phyloP scores from a whole-genome alignment of 768 basidiomycete species.

The Cystobasidium ongulense region DNA sequence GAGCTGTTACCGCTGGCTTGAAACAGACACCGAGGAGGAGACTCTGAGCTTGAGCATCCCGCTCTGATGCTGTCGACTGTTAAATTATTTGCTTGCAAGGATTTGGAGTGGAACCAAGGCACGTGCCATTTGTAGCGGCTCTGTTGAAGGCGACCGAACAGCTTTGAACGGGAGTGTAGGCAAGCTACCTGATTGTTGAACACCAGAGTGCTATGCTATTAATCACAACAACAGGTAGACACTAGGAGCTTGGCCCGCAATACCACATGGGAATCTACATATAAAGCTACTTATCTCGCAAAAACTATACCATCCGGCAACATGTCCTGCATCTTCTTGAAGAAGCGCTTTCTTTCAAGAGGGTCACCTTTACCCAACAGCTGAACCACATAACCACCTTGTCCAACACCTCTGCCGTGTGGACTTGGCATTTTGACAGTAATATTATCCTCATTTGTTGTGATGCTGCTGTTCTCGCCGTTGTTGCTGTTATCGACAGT shows the following conservation, averaged over 20 bases:
- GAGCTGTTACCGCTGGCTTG: background rate
- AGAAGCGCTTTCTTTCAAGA: conserved; percentile 21
- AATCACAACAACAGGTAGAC: too few relatives aligned
- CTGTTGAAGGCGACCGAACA: too few relatives aligned
- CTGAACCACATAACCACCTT: conserved; percentile 22
- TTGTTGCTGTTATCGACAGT: background rate
- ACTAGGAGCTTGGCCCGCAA: too few relatives aligned
- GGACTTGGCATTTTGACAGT: background rate
- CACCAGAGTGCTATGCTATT: background rate
- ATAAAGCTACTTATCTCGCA: background rate
- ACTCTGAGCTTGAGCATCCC: background rate
- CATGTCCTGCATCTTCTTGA: conserved; percentile 17
- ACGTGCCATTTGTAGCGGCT: too few relatives aligned
- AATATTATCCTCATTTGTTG: background rate
- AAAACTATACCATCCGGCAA: conserved; percentile 4
- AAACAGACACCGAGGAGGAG: background rate
- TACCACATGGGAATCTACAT: background rate
- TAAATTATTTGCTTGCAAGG: too few relatives aligned
- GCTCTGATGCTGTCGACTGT: background rate
- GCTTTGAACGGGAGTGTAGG: too few relatives aligned
- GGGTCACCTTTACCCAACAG: conserved; percentile 12
- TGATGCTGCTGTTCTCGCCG: background rate
- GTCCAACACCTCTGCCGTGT: conserved; percentile 2
- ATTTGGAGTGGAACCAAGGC: too few relatives aligned
- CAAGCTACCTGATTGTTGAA: too few relatives aligned